These are phyloP conservation scores for Exophiala mesophila DNA, from an alignment of 2,329 filamentous ascomycete species.

Conservation along the genomic window DNA sequence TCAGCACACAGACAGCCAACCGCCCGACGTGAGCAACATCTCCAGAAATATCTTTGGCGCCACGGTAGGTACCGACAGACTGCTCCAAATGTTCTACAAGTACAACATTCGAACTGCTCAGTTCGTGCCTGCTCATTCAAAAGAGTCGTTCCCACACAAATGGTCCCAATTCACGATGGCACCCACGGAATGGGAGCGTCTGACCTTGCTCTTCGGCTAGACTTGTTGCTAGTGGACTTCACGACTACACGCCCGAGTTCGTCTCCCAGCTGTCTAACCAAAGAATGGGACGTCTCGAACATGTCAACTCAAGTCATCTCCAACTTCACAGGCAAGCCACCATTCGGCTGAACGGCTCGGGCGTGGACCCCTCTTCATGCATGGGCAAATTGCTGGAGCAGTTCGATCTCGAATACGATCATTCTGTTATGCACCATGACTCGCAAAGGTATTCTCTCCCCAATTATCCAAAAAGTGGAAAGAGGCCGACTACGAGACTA, in stretches of 20 bases:
- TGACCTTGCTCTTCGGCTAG: conserved; percentile 22
- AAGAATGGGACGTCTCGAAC: conserved; percentile 36
- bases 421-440: conserved; percentile 48
- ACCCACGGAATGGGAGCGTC: conserved; percentile 37
- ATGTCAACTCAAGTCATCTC: conserved; percentile 38
- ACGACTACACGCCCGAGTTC: conserved; percentile 44
- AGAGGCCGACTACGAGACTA: conserved; percentile 20
- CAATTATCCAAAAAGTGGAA: conserved; percentile 13
- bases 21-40: conserved; percentile 32
- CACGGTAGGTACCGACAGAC: conserved; percentile 23
- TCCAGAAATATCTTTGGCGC: conserved; percentile 28
- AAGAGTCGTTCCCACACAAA: conserved; percentile 50
- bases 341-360: conserved; percentile 43
- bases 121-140: conserved; percentile 56
- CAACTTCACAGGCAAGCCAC: conserved; percentile 37
- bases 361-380: conserved; percentile 38
- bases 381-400: conserved; percentile 38
- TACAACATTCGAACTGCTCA: conserved; percentile 50
- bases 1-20: conserved; percentile 36
- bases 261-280: conserved; percentile 27
- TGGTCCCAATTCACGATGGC: conserved; percentile 36
- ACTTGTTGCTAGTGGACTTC: conserved; percentile 31
- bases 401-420: conserved; percentile 43
- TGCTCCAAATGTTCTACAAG: conserved; percentile 39
- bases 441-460: conserved; percentile 26